Evolutionary conservation across 163 green algal species (phyloP), one percentile per base, ranked within the genome.

Genomic region (Scenedesmus sp.): DNA sequence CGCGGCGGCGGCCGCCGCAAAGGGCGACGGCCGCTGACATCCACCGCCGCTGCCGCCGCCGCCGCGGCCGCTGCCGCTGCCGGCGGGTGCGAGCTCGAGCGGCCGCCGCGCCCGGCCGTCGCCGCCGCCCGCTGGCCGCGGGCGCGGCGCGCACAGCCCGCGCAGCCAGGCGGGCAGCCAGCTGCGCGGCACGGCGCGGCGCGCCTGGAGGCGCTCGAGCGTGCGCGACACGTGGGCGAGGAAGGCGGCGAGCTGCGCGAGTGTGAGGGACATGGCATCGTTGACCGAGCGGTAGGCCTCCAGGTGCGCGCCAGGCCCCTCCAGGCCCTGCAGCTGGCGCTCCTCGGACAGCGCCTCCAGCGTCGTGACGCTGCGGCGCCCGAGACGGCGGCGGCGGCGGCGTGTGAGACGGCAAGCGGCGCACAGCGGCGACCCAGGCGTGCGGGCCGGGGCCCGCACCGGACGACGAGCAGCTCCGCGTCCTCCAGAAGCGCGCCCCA

Each of bases 401-500:
- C n/a, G n/a, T n/a, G n/a, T n/a, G n/a, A n/a, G n/a, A n/a, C n/a
- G n/a, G n/a, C n/a, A n/a, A n/a, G n/a, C n/a, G n/a, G n/a, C 18
- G 36, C 54, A 63, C 54, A 63, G 11, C 48, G 34, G 1, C n/a
- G 20, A 10, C 47, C 14, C 64, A 74, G 42, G 28, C 29, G 64
- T 47, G 20, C 39, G 0, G 4, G 63, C 22, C 36, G 39, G 24
- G 24, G 28, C 22, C 13, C 54, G 11, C 26, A 77, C 69, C 69
- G 66, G 39, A 77, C 69, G 24, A 66, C 36, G 53, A 77, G 53
- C 69, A 77, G 36, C 24, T 77, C 69, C 15, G n/a, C 53, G 57
- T 77, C 69, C 13, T 66, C 51, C 36, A 77, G 69, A n/a, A 77
- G 39, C 3, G 2, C 34, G 1, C 36, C 22, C 54, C 69, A 77